A percentile compares a stretch with the other conserved stretches of the same genome.
Conservation (phyloP, 2,329 filamentous ascomycete species). For the Paecilomyces variotii region DNA sequence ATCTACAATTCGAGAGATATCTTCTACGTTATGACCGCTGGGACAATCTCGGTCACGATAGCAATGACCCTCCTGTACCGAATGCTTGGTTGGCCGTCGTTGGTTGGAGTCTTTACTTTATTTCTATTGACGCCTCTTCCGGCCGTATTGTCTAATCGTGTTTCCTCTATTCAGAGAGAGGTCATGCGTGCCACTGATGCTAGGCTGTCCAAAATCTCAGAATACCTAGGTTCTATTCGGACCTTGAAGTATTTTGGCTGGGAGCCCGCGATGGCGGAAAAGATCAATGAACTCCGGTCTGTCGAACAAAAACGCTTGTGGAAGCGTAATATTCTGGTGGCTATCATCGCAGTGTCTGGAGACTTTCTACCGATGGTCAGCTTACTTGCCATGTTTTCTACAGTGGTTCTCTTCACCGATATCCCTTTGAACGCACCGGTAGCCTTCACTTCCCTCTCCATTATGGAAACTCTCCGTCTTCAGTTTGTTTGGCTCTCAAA, state of each 20-base stretch:
- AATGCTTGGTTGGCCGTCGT: constrained; percentile 49
- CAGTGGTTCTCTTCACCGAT: constrained; percentile 43
- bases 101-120: constrained; percentile 46
- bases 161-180: constrained; percentile 45
- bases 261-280: constrained; percentile 48
- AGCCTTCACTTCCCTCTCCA: constrained; percentile 49
- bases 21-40: constrained; percentile 39
- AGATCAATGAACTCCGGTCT: constrained; percentile 43
- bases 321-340: constrained; percentile 41
- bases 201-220: constrained; percentile 50
- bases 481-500: constrained; percentile 46
- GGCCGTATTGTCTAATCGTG: constrained; percentile 41
- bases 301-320: constrained; percentile 50
- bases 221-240: constrained; percentile 51
- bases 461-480: constrained; percentile 47
- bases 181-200: constrained; percentile 50
- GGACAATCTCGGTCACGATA: constrained; percentile 41
- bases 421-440: constrained; percentile 47
- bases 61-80: constrained; percentile 47
- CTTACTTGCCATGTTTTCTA: constrained; percentile 47
- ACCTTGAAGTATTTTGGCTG: constrained; percentile 56
- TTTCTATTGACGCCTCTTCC: constrained; percentile 45
- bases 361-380: constrained; percentile 47
- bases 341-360: constrained; percentile 39
- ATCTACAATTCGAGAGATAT: constrained; percentile 47